Evolutionary conservation across 148 eudicot species (phyloP), one percentile per base, ranked within the genome.

Genomic region (Persicaria maculosa): DNA sequence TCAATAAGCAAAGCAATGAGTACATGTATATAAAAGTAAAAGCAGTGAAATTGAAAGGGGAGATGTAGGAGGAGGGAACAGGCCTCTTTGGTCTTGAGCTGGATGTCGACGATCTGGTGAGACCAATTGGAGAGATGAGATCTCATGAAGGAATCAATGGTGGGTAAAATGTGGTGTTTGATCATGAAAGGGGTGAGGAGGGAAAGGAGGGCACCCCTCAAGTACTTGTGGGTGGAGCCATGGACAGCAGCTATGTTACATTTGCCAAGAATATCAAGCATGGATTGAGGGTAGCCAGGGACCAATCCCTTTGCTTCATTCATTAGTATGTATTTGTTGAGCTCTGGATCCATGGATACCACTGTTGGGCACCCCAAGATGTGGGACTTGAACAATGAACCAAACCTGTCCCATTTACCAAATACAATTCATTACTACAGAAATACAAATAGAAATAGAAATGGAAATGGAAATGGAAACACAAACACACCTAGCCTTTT

Each of bases 211-310:
- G 98, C 97, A 68, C 93, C 97, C 73, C 97, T 90, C 98, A 95
- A 92, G 85, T 88, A 80, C 90, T 90, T 95, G 83, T 95, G 98
- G 2, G 90, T 87, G 73, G 97, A 84, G 48, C 98, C 98, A 85
- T 88, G 93, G 47, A 95, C 98, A 65, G 98, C 98, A 54, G 98
- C 98, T 65, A 95, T 95, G 81, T 95, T 95, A 74, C 88, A 86
- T 90, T 87, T 92, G 0, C 98, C 98, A 44, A 95, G 81, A 2
- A 91, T 94, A 79, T 94, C 92, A 4, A 94, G 62, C 97, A 94
- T 91, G 50, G 97, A 91, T 77, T 90, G 91, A 43, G 98, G 98
- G 79, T 94, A 94, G 9, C 98, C 98, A 68, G 98, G 97, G 43
- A 91, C 89, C 62, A 94, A 80, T 36, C 98, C 98, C 81, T 88